Evolutionary conservation across 129 eudicot genomes (phyloP).

Genomic region (Escallonia rubra): DNA sequence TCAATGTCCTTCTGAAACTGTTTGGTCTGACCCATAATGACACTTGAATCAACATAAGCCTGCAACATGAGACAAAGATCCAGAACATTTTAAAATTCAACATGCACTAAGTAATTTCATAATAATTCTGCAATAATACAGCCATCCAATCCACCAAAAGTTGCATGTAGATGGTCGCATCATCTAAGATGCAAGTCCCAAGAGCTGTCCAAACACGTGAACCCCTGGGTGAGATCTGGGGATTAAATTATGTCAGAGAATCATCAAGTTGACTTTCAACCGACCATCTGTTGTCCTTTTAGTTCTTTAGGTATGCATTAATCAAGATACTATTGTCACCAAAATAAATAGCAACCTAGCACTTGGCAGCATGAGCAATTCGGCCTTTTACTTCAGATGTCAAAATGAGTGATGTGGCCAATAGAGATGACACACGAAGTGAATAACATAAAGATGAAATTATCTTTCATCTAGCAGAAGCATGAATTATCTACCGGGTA

Average conservation of each 20-base stretch:
- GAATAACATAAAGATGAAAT: not conserved
- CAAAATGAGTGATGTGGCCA: not conserved
- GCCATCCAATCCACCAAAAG: not conserved
- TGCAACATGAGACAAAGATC: slow-evolving; percentile 15
- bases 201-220: no score
- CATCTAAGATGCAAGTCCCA: no score
- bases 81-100: not conserved
- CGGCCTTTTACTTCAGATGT: not conserved
- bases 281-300: no score
- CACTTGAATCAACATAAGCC: slow-evolving; percentile 99
- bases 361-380: not conserved
- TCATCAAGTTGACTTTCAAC: slow-evolving; percentile 3
- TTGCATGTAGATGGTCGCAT: not conserved
- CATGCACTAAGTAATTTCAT: not conserved
- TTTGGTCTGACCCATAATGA: slow-evolving; percentile 92
- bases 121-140: no score
- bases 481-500: slow-evolving; percentile 59
- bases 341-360: not conserved
- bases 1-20: slow-evolving; percentile 58
- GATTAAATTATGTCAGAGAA: not conserved
- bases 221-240: no score
- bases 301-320: not conserved
- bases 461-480: slow-evolving; percentile 7
- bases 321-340: not conserved
- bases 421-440: not conserved